These are phyloP conservation scores for Urtica urens DNA, from an alignment of 306 rosid genomes.

Conservation along the genomic window DNA sequence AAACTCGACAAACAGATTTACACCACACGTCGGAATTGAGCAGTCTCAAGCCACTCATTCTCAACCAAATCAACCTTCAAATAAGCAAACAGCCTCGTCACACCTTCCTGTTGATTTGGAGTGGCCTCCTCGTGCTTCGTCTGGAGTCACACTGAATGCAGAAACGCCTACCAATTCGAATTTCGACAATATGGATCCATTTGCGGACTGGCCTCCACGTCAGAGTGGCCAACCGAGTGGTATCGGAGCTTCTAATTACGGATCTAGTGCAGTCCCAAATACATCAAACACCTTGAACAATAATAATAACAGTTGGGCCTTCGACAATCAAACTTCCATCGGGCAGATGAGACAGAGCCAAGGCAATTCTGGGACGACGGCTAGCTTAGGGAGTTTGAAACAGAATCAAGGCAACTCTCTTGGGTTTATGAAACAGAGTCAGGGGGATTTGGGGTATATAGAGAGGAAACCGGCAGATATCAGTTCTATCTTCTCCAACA, in stretches of 20 bases:
- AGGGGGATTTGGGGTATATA: conserved; percentile 29
- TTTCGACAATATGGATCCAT: conserved; percentile 63
- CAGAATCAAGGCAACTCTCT: conserved; percentile 47
- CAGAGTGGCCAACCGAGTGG: conserved; percentile 49
- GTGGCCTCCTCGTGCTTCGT: conserved; percentile 76
- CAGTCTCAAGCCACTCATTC: conserved; percentile 31
- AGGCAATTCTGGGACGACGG: conserved; percentile 29
- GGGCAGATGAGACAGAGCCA: conserved; percentile 33
- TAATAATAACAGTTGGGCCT: conserved; percentile 39
- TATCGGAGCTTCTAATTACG: conserved; percentile 38
- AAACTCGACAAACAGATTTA: conserved; percentile 27
- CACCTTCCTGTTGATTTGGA: conserved; percentile 78
- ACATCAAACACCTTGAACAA: conserved; percentile 41
- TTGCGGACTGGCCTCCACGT: conserved; percentile 90
- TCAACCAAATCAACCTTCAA: conserved; percentile 27
- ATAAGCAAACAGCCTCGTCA: conserved; percentile 46
- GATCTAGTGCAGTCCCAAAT: conserved; percentile 36
- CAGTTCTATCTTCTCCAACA: conserved; percentile 72
- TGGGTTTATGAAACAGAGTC: conserved; percentile 49
- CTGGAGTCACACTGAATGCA: conserved; percentile 24
- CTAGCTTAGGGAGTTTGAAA: conserved; percentile 28
- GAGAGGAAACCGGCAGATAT: conserved; percentile 46
- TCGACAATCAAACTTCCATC: conserved; percentile 31
- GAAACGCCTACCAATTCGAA: conserved; percentile 51
- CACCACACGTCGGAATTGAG: conserved; percentile 24